A percentile compares a stretch with the other conserved stretches of the same genome.
Evolutionary conservation across 192 early-diverging fungal genomes (phyloP).

Genomic region (Backusella sp.): DNA sequence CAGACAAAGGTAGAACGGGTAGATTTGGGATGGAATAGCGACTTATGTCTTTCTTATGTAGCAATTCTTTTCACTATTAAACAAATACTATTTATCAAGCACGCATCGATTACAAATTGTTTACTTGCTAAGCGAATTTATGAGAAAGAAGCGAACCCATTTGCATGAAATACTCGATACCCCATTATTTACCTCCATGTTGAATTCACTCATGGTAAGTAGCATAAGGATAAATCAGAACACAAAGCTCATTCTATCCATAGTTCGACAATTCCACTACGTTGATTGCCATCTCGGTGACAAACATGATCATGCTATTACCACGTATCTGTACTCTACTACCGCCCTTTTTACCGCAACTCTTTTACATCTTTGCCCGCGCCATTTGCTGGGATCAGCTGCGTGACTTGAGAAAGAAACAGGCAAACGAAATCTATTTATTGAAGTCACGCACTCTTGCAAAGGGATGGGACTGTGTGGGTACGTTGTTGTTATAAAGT

Average conservation of each 20-base stretch:
- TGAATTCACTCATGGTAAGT: slow-evolving; percentile 52
- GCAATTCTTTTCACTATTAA: slow-evolving; percentile 48
- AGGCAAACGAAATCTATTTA: slow-evolving; percentile 15
- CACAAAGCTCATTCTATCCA: too few species aligned
- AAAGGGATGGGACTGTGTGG: slow-evolving; percentile 42
- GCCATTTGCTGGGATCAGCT: slow-evolving; percentile 53
- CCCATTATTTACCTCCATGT: slow-evolving; percentile 47
- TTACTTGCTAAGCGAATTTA: slow-evolving; percentile 48
- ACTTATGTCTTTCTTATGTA: neutral
- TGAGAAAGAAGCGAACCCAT: slow-evolving; percentile 47
- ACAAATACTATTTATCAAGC: slow-evolving; percentile 48
- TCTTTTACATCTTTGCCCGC: slow-evolving; percentile 52
- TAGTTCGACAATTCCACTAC: slow-evolving; percentile 53
- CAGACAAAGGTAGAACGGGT: slow-evolving; percentile 27
- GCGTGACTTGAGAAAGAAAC: slow-evolving; percentile 39
- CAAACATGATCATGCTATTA: slow-evolving; percentile 53
- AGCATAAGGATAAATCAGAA: too few species aligned
- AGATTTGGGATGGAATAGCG: too few species aligned
- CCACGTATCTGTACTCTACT: slow-evolving; percentile 48
- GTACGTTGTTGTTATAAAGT: slow-evolving; percentile 21
- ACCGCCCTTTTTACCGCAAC: slow-evolving; percentile 41
- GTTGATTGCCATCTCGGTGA: slow-evolving; percentile 49
- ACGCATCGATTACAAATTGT: slow-evolving; percentile 46
- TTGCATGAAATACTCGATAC: slow-evolving; percentile 53
- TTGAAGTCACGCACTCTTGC: neutral